phyloP scores from a whole-genome alignment of 257 asterid species.

The Scutellaria baicalensis region DNA sequence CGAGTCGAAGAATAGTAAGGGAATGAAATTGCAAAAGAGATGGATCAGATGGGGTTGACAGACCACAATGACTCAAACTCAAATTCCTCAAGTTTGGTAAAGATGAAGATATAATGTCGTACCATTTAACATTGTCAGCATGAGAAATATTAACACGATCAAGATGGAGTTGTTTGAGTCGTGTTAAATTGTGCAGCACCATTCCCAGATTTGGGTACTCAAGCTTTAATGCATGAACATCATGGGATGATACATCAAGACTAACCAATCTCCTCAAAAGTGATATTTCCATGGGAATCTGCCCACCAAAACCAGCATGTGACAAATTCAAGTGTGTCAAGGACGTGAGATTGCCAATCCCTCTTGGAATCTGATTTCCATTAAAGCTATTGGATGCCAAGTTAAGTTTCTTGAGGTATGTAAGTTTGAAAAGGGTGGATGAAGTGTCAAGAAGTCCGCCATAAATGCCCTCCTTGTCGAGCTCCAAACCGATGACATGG shows the following conservation, averaged over 20 bases:
- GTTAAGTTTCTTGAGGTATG: slow-evolving; percentile 22
- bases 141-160: slow-evolving; percentile 32
- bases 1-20: slow-evolving; percentile 22
- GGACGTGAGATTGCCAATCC: slow-evolving; percentile 13
- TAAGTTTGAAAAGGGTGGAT: slow-evolving; percentile 16
- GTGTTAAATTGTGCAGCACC: slow-evolving; percentile 15
- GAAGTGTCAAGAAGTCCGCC: slow-evolving; percentile 7
- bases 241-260: background rate
- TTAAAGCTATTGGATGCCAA: slow-evolving; percentile 16
- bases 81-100: slow-evolving; percentile 23
- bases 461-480: background rate
- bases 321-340: slow-evolving; percentile 31
- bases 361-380: slow-evolving; percentile 8
- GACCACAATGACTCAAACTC: slow-evolving; percentile 23
- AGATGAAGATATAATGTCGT: slow-evolving; percentile 25
- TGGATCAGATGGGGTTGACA: slow-evolving; percentile 27
- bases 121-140: slow-evolving; percentile 19
- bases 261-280: slow-evolving; percentile 16
- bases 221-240: no score
- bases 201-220: slow-evolving; percentile 10
- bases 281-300: slow-evolving; percentile 20
- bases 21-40: slow-evolving; percentile 10
- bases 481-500: background rate
- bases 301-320: slow-evolving; percentile 20
- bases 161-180: slow-evolving; percentile 33